Percentiles rank a stretch among this genome's conserved stretches.
Evolutionary conservation across 805 yeast genomes (phyloP).

Genomic region (Jamesozyma piceae): DNA sequence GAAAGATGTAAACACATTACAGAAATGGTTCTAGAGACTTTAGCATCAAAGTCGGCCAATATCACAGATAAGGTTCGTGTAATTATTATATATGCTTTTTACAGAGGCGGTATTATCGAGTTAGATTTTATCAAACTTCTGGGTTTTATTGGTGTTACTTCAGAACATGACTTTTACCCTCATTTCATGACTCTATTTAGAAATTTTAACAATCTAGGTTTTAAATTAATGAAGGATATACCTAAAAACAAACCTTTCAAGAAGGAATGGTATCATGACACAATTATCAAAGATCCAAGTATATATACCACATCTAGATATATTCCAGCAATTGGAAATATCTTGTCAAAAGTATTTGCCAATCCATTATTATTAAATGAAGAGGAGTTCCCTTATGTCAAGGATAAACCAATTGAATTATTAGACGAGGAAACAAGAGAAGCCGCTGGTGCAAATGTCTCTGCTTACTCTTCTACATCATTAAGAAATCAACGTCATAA

Average conservation of each 20-base stretch:
- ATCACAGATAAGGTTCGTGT: constrained; percentile 65
- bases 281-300: constrained; percentile 28
- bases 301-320: constrained; percentile 59
- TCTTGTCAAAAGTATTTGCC: constrained; percentile 42
- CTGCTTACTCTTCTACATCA: constrained; percentile 37
- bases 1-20: constrained; percentile 49
- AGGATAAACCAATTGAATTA: constrained; percentile 58
- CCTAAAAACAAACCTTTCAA: constrained; percentile 36
- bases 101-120: constrained; percentile 73
- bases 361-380: constrained; percentile 43
- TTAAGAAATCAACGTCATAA: constrained; percentile 62
- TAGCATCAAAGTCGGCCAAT: constrained; percentile 41
- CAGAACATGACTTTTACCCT: constrained; percentile 33
- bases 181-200: constrained; percentile 45
- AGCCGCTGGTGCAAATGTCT: constrained; percentile 24
- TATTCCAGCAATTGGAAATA: constrained; percentile 57
- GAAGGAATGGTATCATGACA: constrained; percentile 48
- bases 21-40: constrained; percentile 47
- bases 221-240: constrained; percentile 39
- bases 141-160: constrained; percentile 39
- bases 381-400: constrained; percentile 58
- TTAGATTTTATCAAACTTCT: constrained; percentile 64
- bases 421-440: constrained; percentile 31
- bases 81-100: constrained; percentile 63
- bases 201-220: constrained; percentile 52